Percentiles rank a stretch among this genome's conserved stretches.
These are phyloP conservation scores for Entonaema liquescens DNA, from an alignment of 495 filamentous ascomycete genomes.

Conservation along the genomic window DNA sequence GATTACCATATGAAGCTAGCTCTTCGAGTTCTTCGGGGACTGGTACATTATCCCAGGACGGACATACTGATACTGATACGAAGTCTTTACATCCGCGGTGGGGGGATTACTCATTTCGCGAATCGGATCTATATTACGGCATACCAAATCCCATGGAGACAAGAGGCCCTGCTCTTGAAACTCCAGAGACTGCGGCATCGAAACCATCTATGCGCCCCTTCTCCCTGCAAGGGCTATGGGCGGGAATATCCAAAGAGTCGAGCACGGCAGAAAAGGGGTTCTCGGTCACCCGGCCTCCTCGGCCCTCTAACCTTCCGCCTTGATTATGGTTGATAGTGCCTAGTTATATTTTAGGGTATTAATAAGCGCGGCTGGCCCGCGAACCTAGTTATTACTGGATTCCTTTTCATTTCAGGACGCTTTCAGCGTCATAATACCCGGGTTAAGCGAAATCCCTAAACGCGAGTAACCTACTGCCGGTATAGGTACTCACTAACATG, in stretches of 20 bases:
- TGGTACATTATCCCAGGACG: background rate
- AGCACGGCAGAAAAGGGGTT: background rate
- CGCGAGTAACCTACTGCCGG: background rate
- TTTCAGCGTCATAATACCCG: background rate
- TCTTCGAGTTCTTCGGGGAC: background rate
- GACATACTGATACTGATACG: slow-evolving; percentile 53
- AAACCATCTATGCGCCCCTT: background rate
- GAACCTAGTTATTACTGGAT: background rate
- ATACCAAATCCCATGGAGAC: background rate
- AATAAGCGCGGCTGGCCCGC: background rate
- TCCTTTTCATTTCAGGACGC: too few species aligned
- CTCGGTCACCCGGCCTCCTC: background rate
- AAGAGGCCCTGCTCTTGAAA: background rate
- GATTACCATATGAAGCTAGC: background rate
- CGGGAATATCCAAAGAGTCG: background rate
- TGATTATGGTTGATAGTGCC: background rate
- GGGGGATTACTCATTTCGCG: slow-evolving; percentile 32
- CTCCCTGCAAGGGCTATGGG: background rate
- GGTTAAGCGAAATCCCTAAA: background rate
- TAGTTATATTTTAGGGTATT: background rate
- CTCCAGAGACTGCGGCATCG: background rate
- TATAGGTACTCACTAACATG: background rate
- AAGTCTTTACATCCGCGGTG: slow-evolving; percentile 23
- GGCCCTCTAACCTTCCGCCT: background rate
- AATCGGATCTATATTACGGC: slow-evolving; percentile 30